Evolutionary conservation across 1,284 basidiomycete species (phyloP).

Genomic region (Cerrena zonata): DNA sequence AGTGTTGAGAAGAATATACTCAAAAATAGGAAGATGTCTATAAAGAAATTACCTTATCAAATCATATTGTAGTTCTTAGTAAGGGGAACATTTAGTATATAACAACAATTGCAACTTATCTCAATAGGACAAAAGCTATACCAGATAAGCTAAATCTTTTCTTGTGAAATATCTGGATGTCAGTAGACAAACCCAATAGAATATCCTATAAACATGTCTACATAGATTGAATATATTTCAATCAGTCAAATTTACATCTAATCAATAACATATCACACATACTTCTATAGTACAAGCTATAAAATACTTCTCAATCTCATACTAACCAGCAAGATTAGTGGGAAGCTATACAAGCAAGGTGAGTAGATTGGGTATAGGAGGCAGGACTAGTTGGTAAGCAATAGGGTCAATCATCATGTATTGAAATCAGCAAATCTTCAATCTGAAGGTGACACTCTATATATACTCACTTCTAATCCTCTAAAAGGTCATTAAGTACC

Average conservation of each 20-base stretch:
- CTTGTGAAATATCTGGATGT: background rate
- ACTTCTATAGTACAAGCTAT: too few relatives aligned
- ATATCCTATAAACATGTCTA: constrained; percentile 10
- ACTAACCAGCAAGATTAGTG: background rate
- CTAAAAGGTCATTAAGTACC: too few relatives aligned
- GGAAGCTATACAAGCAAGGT: constrained; percentile 1
- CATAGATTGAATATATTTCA: too few relatives aligned
- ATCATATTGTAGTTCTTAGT: background rate
- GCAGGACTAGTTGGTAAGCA: too few relatives aligned
- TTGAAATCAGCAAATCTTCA: too few relatives aligned
- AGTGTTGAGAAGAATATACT: background rate
- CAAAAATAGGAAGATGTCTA: background rate
- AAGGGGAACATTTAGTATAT: background rate
- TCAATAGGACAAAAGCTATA: constrained; percentile 8
- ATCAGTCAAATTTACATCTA: too few relatives aligned
- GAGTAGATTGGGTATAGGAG: background rate
- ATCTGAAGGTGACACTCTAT: too few relatives aligned
- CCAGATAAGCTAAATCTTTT: constrained; percentile 1
- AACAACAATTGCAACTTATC: constrained; percentile 3
- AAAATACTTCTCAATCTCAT: background rate
- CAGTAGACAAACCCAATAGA: constrained; percentile 4
- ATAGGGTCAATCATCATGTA: too few relatives aligned
- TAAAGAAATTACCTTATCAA: background rate
- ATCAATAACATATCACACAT: background rate
- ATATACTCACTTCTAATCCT: too few relatives aligned